Evolutionary conservation across 208 protist species (phyloP).

Genomic region (Leishmania major): DNA sequence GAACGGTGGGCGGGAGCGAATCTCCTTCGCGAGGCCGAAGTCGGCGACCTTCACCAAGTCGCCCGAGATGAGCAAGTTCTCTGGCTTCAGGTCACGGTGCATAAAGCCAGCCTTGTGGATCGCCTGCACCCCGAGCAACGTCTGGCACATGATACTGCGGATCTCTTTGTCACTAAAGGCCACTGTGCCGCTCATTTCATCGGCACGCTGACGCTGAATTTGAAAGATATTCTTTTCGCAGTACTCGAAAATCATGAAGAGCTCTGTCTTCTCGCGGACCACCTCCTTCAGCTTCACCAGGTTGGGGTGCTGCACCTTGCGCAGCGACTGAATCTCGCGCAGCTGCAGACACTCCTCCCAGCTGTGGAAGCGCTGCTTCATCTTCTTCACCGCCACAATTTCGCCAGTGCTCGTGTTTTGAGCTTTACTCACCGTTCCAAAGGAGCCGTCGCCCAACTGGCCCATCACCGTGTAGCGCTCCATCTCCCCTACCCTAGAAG

Average conservation of each 20-base stretch:
- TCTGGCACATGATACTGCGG: conserved; percentile 95
- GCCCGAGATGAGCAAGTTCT: conserved; percentile 91
- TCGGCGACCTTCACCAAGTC: conserved; percentile 97
- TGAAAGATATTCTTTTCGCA: conserved; percentile 97
- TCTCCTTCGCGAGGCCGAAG: conserved; percentile 96
- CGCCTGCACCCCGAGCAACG: conserved; percentile 77
- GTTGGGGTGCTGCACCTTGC: conserved; percentile 97
- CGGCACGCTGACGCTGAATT: conserved; percentile 91
- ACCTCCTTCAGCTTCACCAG: conserved; percentile 98
- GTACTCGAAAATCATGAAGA: conserved; percentile 98
- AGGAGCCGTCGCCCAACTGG: conserved; percentile 97
- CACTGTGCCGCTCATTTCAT: conserved; percentile 73
- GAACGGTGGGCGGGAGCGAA: conserved; percentile 96
- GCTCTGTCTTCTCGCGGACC: conserved; percentile 97
- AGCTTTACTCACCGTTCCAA: conserved; percentile 96
- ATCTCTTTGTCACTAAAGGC: conserved; percentile 95
- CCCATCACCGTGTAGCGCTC: conserved; percentile 96
- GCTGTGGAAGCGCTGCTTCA: conserved; percentile 98
- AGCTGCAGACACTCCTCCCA: conserved; percentile 98
- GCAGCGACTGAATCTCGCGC: conserved; percentile 95
- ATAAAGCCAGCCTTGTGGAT: conserved; percentile 95
- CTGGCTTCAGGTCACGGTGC: conserved; percentile 95
- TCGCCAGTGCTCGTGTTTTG: conserved; percentile 90
- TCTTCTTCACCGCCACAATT: conserved; percentile 98
- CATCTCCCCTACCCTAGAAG: conserved; percentile 47